Conservation (phyloP, 2,329 filamentous ascomycete genomes). For the Cadophora luteo-olivacea region DNA sequence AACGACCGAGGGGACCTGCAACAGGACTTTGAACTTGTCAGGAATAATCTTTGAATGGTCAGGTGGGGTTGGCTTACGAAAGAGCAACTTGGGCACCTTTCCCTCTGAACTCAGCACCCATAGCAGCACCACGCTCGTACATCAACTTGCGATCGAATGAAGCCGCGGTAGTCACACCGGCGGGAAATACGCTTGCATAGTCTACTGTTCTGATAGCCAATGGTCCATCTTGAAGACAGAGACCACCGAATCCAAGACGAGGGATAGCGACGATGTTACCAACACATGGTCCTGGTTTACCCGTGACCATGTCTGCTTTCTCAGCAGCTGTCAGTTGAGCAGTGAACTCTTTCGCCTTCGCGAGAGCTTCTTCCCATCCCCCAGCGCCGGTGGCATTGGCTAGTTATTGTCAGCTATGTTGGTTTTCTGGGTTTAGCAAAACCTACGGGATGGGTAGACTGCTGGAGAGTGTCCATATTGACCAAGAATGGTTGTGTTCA, state of each 20-base stretch:
- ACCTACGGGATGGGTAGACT: conserved; percentile 38
- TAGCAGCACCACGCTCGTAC: conserved; percentile 70
- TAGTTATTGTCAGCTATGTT: conserved; percentile 40
- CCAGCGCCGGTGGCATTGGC: conserved; percentile 32
- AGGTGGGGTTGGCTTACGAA: conserved; percentile 46
- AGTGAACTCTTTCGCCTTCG: conserved; percentile 70
- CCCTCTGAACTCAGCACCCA: conserved; percentile 76
- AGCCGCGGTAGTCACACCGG: conserved; percentile 73
- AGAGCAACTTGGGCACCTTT: conserved; percentile 83
- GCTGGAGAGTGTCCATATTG: conserved; percentile 28
- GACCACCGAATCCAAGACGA: conserved; percentile 33
- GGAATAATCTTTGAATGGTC: conserved; percentile 60
- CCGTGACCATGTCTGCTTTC: conserved; percentile 58
- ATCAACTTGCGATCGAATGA: conserved; percentile 79
- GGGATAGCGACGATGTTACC: conserved; percentile 34
- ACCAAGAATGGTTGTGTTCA: conserved; percentile 32
- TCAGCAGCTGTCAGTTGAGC: conserved; percentile 78
- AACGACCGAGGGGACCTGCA: conserved; percentile 72
- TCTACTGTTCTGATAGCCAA: conserved; percentile 50
- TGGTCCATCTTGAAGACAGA: conserved; percentile 38
- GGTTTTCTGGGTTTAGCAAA: background rate
- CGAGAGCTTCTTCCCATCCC: conserved; percentile 71
- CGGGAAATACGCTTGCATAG: conserved; percentile 68
- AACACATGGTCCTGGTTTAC: conserved; percentile 34
- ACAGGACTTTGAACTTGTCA: conserved; percentile 33